These are phyloP conservation scores for Parathielavia hyrcaniae DNA, from an alignment of 495 filamentous ascomycete species.

Conservation along the genomic window DNA sequence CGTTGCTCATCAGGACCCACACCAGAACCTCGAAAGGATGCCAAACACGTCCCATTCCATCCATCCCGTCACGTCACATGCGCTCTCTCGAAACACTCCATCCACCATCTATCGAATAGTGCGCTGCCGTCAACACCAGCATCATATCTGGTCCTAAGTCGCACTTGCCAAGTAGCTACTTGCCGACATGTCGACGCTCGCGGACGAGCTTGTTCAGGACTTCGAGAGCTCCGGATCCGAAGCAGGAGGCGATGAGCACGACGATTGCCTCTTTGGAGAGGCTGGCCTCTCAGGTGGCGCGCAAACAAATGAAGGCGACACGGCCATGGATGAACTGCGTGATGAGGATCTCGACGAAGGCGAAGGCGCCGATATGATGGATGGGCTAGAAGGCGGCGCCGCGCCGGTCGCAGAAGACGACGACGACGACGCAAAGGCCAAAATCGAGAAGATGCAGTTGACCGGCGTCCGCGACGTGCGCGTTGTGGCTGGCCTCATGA, in stretches of 20 bases:
- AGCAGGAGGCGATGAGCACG: conserved; percentile 49
- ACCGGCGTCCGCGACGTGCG: conserved; percentile 65
- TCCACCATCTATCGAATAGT: not conserved
- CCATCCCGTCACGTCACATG: conserved; percentile 1
- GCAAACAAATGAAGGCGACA: conserved; percentile 24
- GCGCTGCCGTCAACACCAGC: not conserved
- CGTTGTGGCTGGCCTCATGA: conserved; percentile 68
- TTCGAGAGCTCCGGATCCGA: conserved; percentile 72
- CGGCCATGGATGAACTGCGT: conserved; percentile 24
- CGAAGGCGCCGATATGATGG: conserved; percentile 45
- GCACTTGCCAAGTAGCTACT: not conserved
- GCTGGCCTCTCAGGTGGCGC: conserved; percentile 19
- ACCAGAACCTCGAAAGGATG: not conserved
- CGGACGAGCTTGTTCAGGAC: conserved; percentile 79
- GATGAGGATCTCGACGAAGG: conserved; percentile 44
- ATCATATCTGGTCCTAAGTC: not conserved
- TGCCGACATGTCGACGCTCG: conserved; percentile 63
- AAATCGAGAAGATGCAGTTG: conserved; percentile 73
- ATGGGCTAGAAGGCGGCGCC: conserved; percentile 37
- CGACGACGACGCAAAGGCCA: conserved; percentile 62
- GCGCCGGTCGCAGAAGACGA: conserved; percentile 46
- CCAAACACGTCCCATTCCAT: not conserved
- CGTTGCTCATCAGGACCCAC: not conserved
- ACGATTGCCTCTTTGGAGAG: conserved; percentile 39
- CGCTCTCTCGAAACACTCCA: not conserved